Conservation (phyloP, 1,139 yeast genomes). For the Pichia sp. region DNA sequence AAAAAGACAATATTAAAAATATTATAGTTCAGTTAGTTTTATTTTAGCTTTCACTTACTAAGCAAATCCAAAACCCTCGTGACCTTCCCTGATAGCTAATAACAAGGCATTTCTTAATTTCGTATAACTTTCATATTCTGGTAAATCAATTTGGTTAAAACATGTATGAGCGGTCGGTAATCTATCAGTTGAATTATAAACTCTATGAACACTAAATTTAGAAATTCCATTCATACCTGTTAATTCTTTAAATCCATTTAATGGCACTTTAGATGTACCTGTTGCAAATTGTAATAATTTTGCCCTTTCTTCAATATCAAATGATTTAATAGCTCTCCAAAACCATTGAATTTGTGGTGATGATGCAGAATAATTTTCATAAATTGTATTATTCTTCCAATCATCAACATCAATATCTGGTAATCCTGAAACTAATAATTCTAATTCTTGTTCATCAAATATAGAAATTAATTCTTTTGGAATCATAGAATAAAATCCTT, state of each 20-base stretch:
- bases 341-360: slow-evolving; percentile 94
- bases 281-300: slow-evolving; percentile 92
- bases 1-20: not conserved
- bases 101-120: slow-evolving; percentile 74
- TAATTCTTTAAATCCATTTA: slow-evolving; percentile 86
- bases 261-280: slow-evolving; percentile 95
- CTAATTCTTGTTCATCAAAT: slow-evolving; percentile 94
- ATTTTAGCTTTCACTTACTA: too few relatives aligned
- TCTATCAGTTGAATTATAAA: slow-evolving; percentile 78
- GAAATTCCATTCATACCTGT: slow-evolving; percentile 86
- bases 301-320: slow-evolving; percentile 92
- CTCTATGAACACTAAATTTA: slow-evolving; percentile 86
- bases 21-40: slow-evolving; percentile 16
- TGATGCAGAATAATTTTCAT: slow-evolving; percentile 77
- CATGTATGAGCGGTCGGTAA: slow-evolving; percentile 96
- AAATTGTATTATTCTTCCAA: slow-evolving; percentile 84
- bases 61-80: slow-evolving; percentile 95
- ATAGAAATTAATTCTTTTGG: slow-evolving; percentile 82
- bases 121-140: slow-evolving; percentile 88
- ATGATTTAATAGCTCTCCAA: slow-evolving; percentile 96
- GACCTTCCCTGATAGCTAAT: slow-evolving; percentile 89
- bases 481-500: slow-evolving; percentile 87
- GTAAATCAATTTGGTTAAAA: slow-evolving; percentile 90
- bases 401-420: slow-evolving; percentile 96
- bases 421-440: slow-evolving; percentile 84